Base-by-base conservation (phyloP, 768 basidiomycete genomes). In the Rhodotorula taiwanensis region DNA sequence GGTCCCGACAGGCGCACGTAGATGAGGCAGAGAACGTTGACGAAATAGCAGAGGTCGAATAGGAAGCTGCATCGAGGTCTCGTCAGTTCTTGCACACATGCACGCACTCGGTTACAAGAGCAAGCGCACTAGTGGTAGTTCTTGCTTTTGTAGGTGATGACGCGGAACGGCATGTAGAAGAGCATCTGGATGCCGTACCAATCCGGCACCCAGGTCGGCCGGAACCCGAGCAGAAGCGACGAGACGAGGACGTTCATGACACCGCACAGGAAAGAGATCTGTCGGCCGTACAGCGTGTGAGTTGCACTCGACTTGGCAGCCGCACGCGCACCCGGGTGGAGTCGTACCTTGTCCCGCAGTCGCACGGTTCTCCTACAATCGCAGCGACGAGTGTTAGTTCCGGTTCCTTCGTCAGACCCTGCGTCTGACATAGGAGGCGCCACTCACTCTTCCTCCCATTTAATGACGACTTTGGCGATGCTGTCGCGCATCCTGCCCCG, bases 121-220 rank as follows among this genome's bases (percentile, higher is more conserved):
- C 28, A 13, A 7, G 8, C 58, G 59, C 93, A 94, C 76, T 94
- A 95, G 75, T 95, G 92, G 85, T 88, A 98, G 10, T 83, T 81
- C 58, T 89, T 87, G 74, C 87, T 84, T 81, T 95, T 95, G 81
- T 97, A 98, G 28, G 76, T 81, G 76, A 87, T 95, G 10, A 80
- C 81, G 43, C 94, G 87, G 16, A 86, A 77, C 1, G 93, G 91
- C 10, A 95, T 82, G 54, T 94, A 85, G 74, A 85, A 86, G 41
- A 84, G 76, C 28, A 82, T 82, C 74, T 87, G 88, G 1, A 84
- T 72, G 1, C 91, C 90, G 75, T 97, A 97, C 9, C 85, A 81
- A 20, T 92, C 80, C 60, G 94, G 93, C 27, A 84, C 83, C 74
- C 77, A 92, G 83, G 93, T 81, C 16, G 93, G 93, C 21, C 84